Base-by-base conservation (phyloP, 495 filamentous ascomycete genomes). In the Wilcoxina mikolae region DNA sequence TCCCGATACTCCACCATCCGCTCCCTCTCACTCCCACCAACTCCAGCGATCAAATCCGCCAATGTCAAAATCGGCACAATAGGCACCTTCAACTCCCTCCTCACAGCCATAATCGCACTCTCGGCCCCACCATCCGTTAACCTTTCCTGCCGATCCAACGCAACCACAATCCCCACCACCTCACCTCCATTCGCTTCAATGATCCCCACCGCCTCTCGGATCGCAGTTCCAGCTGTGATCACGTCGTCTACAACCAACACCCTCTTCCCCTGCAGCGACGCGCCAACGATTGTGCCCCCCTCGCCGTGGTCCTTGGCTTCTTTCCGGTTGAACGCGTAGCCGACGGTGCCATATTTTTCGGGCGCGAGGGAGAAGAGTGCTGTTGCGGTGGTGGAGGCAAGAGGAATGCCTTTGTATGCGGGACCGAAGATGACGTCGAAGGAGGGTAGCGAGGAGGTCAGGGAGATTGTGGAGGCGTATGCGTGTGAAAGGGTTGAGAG, bases 171-270 rank as follows among this genome's bases (percentile, higher is more conserved):
- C 35, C 89, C 91, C 4, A 81, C 80, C 15, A 95, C 75, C 18
- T 72, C 77, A 0, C 89, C 91, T 4, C 91, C 91, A 60, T 91
- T 79, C 60, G 75, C 75, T 51, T 77, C 69, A 57, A 95, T 89
- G 61, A 93, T 87, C 29, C 74, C 78, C 49, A 96, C 84, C 10
- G 90, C 84, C 70, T 95, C 87, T 44, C 90, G 77, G 68, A 95
- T 84, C 25, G 90, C 91, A 4, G 87, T 95, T 23, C 91, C 91
- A 2, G 87, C 90, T 0, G 87, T 95, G 60, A 95, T 87, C 12
- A 98, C 91, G 70, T 95, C 91, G 71, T 96, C 91, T 24, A 98
- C 79, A 53, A 98, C 82, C 1, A 96, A 73, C 4, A 95, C 81
- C 9, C 75, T 74, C 76, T 91, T 93, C 43, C 83, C 85, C 68